Evolutionary conservation across 495 filamentous ascomycete genomes (phyloP).

Genomic region (Trichoderma orchidacearum): DNA sequence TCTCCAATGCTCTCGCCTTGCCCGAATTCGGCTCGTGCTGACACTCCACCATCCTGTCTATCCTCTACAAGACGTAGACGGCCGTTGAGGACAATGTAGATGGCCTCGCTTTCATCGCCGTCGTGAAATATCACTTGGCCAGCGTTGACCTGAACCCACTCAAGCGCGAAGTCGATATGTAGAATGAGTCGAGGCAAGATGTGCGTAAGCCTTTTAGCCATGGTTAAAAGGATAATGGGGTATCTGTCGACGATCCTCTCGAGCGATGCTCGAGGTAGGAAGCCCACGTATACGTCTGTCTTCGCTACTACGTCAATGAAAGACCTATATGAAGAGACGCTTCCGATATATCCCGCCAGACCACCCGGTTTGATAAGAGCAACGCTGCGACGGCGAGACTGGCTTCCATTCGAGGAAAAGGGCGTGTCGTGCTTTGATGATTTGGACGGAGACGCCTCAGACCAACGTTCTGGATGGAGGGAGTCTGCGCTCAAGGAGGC

Average conservation of each 20-base stretch:
- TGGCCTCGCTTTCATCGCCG: conserved; percentile 92
- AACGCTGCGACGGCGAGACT: conserved; percentile 42
- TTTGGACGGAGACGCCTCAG: conserved; percentile 13
- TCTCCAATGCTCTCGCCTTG: conserved; percentile 97
- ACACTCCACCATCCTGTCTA: conserved; percentile 64
- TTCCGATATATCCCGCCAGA: conserved; percentile 86
- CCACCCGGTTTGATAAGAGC: conserved; percentile 92
- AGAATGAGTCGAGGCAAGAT: conserved; percentile 83
- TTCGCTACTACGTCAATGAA: conserved; percentile 95
- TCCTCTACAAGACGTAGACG: conserved; percentile 72
- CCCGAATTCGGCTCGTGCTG: conserved; percentile 83
- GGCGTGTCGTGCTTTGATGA: conserved; percentile 15
- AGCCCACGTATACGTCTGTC: conserved; percentile 97
- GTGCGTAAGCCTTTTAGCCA: conserved; percentile 87
- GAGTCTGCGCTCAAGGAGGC: conserved; percentile 11
- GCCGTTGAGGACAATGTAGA: conserved; percentile 94
- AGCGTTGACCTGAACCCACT: conserved; percentile 94
- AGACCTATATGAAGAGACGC: conserved; percentile 85
- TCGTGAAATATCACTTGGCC: conserved; percentile 91
- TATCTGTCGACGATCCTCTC: conserved; percentile 87
- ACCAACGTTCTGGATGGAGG: conserved; percentile 18
- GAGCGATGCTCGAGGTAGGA: conserved; percentile 72
- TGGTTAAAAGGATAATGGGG: conserved; percentile 80
- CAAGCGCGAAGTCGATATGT: conserved; percentile 94
- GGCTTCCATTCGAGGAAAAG: conserved; percentile 7